Conservation (phyloP, 345 rosid genomes). For the Euphorbia lathyris region DNA sequence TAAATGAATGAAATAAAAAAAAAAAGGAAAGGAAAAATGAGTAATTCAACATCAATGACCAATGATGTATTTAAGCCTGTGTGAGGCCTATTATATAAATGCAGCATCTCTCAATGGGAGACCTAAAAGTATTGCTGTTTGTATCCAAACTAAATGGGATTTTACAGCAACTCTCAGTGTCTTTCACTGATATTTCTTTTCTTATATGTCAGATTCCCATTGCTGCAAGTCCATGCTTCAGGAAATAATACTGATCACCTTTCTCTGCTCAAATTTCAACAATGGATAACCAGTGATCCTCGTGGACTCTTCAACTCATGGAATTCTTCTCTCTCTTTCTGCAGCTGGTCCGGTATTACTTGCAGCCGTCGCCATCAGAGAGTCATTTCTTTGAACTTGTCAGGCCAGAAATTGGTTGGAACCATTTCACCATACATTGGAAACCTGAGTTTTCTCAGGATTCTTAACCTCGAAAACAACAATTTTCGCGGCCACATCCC, state of each 20-base stretch:
- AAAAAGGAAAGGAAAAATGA: no score
- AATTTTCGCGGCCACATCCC: slow-evolving; percentile 7
- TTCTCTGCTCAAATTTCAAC: slow-evolving; percentile 7
- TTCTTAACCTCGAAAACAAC: slow-evolving; percentile 10
- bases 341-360: slow-evolving; percentile 6
- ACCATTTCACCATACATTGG: slow-evolving; percentile 8
- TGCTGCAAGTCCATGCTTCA: neutral
- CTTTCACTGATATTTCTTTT: no score
- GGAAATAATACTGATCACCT: neutral
- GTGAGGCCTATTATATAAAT: no score
- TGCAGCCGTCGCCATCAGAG: slow-evolving; percentile 1
- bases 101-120: no score
- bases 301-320: neutral
- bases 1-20: no score
- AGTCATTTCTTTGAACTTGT: neutral
- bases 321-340: slow-evolving; percentile 15
- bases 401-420: slow-evolving; percentile 10
- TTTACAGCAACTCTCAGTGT: no score
- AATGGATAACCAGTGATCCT: slow-evolving; percentile 11
- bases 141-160: no score
- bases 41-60: no score
- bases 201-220: no score
- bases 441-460: no score
- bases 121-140: no score
- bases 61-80: no score